Conservation (phyloP, 148 eudicot species). For the Silene uniflora region DNA sequence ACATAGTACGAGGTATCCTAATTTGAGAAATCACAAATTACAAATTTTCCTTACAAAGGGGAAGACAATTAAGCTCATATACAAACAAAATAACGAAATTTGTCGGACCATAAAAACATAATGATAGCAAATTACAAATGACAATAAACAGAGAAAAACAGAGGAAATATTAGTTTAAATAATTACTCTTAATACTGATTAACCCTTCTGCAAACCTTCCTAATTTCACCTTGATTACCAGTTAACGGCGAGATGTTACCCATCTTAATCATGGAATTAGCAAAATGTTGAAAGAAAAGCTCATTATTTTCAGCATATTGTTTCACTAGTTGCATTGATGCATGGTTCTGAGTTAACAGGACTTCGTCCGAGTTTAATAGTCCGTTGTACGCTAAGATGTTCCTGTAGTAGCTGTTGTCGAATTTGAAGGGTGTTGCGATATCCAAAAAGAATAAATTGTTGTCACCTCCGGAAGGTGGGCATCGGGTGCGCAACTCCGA, state of each 20-base stretch:
- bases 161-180: background rate
- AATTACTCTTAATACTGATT: slow-evolving; percentile 3
- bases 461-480: slow-evolving; percentile 78
- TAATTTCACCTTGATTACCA: slow-evolving; percentile 60
- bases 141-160: slow-evolving; percentile 14
- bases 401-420: slow-evolving; percentile 59
- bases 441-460: slow-evolving; percentile 66
- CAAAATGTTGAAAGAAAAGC: slow-evolving; percentile 70
- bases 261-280: slow-evolving; percentile 79
- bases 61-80: background rate
- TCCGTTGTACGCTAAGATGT: slow-evolving; percentile 46
- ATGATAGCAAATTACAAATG: background rate
- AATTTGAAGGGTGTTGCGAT: slow-evolving; percentile 40
- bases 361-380: slow-evolving; percentile 58
- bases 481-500: slow-evolving; percentile 52
- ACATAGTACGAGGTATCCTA: too few relatives aligned
- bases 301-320: slow-evolving; percentile 51
- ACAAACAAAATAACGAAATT: background rate
- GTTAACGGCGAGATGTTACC: slow-evolving; percentile 69
- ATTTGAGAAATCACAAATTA: background rate
- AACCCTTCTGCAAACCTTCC: slow-evolving; percentile 70
- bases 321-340: slow-evolving; percentile 47
- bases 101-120: background rate
- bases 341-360: slow-evolving; percentile 38
- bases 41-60: slow-evolving; percentile 13